Evolutionary conservation across 768 basidiomycete species (phyloP), one percentile per base, ranked within the genome.

Genomic region (Lyophyllum decastes): DNA sequence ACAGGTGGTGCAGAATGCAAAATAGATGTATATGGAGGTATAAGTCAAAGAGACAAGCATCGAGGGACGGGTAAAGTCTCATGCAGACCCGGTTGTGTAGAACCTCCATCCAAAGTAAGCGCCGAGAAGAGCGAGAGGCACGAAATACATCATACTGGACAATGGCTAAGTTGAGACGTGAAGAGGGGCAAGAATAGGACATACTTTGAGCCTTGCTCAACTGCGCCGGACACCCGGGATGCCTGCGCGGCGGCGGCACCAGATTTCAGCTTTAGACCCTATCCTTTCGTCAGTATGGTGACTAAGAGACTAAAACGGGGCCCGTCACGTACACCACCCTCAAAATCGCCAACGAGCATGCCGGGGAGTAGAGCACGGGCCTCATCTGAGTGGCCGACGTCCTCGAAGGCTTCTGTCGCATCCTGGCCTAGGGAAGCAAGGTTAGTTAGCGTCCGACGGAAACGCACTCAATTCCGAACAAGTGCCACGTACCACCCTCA

Each of bases 351-450:
- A 51, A 97, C 79, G 41, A 86, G 76, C 82, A 97, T 85, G 62
- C 73, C 87, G 17, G 84, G 84, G 52, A 98, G 81, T 57, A 95
- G 82, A 12, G 81, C 89, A 52, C 97, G 88, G 24, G 97, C 97
- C 76, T 99, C 97, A 65, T 98, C 96, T 0, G 95, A 98, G 82
- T 98, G 97, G 27, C 97, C 97, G 27, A 99, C 96, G 72, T 99
- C 97, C 77, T 98, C 96, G 68, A 99, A 99, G 6, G 97, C 94
- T 68, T 98, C 97, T 33, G 96, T 95, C 22, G 96, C 95, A 72
- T 98, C 95, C 72, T 90, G 88, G 66, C 92, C 94, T 95, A 73
- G 19, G 60, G 10, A 50, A 44, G 30, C 30, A 43, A 53, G 38
- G 60, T 41, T 45, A 46, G 41, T 65, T 53, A 60, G 59, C 35